These are phyloP conservation scores for Margaritispora aquatica DNA, from an alignment of 495 filamentous ascomycete species.

Conservation along the genomic window DNA sequence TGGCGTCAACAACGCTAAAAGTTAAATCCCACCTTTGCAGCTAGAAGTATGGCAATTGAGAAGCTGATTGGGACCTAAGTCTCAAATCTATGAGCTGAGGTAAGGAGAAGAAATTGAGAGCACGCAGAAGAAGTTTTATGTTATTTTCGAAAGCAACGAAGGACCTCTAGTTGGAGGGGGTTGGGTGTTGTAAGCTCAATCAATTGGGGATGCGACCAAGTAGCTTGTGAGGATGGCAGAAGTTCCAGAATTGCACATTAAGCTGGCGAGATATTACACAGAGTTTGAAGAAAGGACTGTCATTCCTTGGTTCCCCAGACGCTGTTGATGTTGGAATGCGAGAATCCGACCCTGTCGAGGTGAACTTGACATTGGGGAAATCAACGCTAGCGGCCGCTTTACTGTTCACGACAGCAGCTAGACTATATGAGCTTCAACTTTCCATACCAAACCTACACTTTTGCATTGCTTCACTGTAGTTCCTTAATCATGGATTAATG, in stretches of 20 bases:
- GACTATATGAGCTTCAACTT: neutral
- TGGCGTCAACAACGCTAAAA: neutral
- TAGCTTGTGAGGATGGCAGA: too few relatives aligned
- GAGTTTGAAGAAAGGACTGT: neutral
- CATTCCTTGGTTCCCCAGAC: neutral
- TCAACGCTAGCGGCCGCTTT: neutral
- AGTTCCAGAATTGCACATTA: too few relatives aligned
- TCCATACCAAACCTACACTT: neutral
- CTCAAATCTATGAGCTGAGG: too few relatives aligned
- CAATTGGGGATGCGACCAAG: neutral
- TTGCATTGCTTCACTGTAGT: neutral
- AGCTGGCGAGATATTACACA: too few relatives aligned
- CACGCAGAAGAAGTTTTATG: too few relatives aligned
- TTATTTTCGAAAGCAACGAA: neutral
- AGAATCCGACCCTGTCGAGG: too few relatives aligned
- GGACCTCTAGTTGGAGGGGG: too few relatives aligned
- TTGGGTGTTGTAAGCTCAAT: neutral
- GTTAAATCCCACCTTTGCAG: neutral
- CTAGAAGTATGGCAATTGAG: neutral
- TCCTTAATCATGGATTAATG: too few relatives aligned
- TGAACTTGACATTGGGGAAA: neutral
- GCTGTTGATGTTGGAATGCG: neutral
- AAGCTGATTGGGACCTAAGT: too few relatives aligned
- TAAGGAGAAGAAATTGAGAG: too few relatives aligned
- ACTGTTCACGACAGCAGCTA: neutral